Base-by-base conservation (phyloP, 257 asterid species). In the Solanum chmielewskii region DNA sequence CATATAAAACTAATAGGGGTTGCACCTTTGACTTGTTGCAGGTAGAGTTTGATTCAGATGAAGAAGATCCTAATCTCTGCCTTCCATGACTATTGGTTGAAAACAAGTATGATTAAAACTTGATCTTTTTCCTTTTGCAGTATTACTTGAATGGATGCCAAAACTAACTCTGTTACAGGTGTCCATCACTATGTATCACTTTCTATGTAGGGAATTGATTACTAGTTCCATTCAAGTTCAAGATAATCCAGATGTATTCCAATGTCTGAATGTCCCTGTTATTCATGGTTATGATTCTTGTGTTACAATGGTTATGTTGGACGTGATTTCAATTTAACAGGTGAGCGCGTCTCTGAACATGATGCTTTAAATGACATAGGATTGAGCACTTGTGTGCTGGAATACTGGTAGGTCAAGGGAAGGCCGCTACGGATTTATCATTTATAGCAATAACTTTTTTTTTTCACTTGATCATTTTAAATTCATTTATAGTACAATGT, bases 41-140 rank as follows among this genome's bases (percentile, higher is more conserved):
- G 98, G 98, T 91, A 21, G 98, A 95, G 88, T 95, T 95, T 85
- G 98, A 94, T 88, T 95, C 98, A 29, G 98, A 93, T 84, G 98
- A 95, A 89, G 98, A 95, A 90, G 96, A 95, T 90, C 98, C 98
- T 11, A 95, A 95, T 76, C 37, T 90, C 41, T 47, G 92, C 88
- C 89, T 91, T 86, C 64, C 89, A 89, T 29, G 86, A 83, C 83
- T 49, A 86, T 52, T 71, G 23, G 7, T 75, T 62, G 81, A n/a
- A 85, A 60, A 52, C 41, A 21, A 56, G 59, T 73, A 73, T 44
- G 37, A 60, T 85, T 80, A 25, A 0, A 16, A 39, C 62, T 80
- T 47, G 12, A 15, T 80, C 25, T 16, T 47, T 80, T 80, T 49
- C 68, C 42, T 80, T 45, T 80, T 39, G 31, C 27, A 47, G 66